These are phyloP conservation scores for Cercospora zeae-maydis DNA, from an alignment of 2,329 filamentous ascomycete species.

Conservation along the genomic window DNA sequence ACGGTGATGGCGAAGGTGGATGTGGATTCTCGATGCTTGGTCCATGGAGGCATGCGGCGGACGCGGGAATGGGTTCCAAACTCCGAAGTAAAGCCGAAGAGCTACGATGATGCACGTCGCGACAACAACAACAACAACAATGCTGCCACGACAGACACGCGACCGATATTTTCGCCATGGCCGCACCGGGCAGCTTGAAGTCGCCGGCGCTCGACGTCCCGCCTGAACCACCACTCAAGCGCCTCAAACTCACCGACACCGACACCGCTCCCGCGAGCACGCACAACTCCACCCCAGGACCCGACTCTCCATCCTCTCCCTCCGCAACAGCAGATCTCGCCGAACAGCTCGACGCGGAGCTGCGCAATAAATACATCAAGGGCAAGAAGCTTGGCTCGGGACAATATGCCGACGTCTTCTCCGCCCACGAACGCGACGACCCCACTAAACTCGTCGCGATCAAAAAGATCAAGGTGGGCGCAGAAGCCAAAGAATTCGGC, in stretches of 20 bases:
- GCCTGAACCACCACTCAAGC: constrained; percentile 34
- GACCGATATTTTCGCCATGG: neutral
- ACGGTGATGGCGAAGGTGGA: neutral
- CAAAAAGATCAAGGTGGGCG: constrained; percentile 86
- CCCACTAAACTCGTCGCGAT: constrained; percentile 77
- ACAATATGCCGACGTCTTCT: constrained; percentile 94
- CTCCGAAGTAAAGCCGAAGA: neutral
- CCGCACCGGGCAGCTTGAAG: constrained; percentile 17
- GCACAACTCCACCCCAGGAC: constrained; percentile 15
- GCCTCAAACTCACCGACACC: constrained; percentile 28
- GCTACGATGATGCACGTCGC: neutral
- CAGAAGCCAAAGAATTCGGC: constrained; percentile 76
- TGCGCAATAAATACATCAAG: constrained; percentile 84
- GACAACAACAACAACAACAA: neutral
- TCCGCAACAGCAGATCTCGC: constrained; percentile 38
- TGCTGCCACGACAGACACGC: constrained; percentile 3
- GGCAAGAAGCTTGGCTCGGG: constrained; percentile 91
- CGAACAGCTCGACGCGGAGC: constrained; percentile 48
- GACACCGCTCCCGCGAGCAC: constrained; percentile 10
- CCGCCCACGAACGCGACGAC: constrained; percentile 72
- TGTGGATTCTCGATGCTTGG: neutral
- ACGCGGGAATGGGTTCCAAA: neutral
- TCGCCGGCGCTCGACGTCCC: constrained; percentile 36
- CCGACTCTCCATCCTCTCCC: constrained; percentile 15
- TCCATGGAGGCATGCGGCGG: constrained; percentile 15